Conservation (phyloP, 163 green algal species). For the Chlorella variabilis region DNA sequence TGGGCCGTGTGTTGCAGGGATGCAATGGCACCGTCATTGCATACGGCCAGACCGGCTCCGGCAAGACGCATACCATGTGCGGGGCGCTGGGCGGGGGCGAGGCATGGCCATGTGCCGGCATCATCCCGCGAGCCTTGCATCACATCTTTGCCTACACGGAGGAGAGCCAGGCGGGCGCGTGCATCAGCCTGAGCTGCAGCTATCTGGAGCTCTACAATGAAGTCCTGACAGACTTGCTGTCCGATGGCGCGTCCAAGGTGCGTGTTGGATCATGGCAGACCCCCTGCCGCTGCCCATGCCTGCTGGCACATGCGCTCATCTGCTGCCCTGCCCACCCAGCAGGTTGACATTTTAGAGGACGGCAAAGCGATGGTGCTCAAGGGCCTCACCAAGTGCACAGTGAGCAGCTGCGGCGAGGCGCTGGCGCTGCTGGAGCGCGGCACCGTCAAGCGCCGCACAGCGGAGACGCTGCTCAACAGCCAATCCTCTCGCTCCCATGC, state of each 20-base stretch:
- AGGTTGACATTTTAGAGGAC: constrained; percentile 88
- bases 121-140: constrained; percentile 94
- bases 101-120: constrained; percentile 66
- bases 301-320: no score
- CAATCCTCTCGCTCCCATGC: constrained; percentile 91
- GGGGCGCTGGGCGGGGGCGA: constrained; percentile 66
- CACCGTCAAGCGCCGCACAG: constrained; percentile 88
- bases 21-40: constrained; percentile 99
- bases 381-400: constrained; percentile 93
- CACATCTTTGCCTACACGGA: constrained; percentile 96
- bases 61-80: constrained; percentile 98
- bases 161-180: constrained; percentile 26
- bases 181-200: constrained; percentile 85
- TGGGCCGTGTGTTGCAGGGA: constrained; percentile 94
- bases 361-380: constrained; percentile 84
- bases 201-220: constrained; percentile 99
- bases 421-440: constrained; percentile 86
- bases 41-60: constrained; percentile 83
- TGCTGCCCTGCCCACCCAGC: neutral
- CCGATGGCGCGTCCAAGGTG: constrained; percentile 48
- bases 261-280: neutral
- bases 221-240: constrained; percentile 96
- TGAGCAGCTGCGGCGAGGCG: constrained; percentile 76
- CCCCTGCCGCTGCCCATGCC: no score
- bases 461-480: constrained; percentile 98